These are phyloP conservation scores for Yarrowia sp. DNA, from an alignment of 805 yeast genomes.

Conservation along the genomic window DNA sequence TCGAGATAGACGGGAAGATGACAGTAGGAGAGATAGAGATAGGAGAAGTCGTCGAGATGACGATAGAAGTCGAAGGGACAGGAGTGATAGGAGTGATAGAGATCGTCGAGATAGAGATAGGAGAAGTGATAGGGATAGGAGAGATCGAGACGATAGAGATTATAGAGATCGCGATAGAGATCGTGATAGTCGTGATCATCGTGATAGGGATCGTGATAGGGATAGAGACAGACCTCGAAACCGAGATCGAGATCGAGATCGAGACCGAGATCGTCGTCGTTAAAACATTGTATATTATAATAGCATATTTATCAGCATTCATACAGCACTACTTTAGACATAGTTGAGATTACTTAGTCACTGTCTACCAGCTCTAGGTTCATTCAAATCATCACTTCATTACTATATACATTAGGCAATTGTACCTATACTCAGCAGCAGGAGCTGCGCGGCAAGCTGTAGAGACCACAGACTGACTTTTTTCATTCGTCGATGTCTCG, in stretches of 20 bases:
- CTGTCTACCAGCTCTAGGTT: background rate
- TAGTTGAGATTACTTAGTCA: too few species aligned
- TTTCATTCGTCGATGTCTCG: slow-evolving; percentile 64
- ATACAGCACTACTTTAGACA: background rate
- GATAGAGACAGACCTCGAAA: background rate
- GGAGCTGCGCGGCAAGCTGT: slow-evolving; percentile 75
- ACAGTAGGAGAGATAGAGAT: background rate
- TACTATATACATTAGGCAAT: slow-evolving; percentile 44
- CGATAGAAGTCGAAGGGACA: background rate
- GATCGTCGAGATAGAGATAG: background rate
- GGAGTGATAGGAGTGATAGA: background rate
- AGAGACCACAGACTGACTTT: slow-evolving; percentile 92
- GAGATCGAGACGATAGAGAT: background rate
- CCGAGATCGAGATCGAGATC: background rate
- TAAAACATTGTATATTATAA: background rate
- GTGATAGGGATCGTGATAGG: background rate
- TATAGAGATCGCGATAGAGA: background rate
- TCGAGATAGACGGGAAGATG: background rate
- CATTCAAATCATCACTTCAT: slow-evolving; percentile 23
- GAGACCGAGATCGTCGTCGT: background rate
- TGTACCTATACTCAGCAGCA: slow-evolving; percentile 80
- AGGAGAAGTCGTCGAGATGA: background rate
- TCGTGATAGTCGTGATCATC: too few species aligned
- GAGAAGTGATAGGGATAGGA: background rate
- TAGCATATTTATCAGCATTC: background rate